These are phyloP conservation scores for Quercus rubra DNA, from an alignment of 306 rosid genomes.

Conservation along the genomic window DNA sequence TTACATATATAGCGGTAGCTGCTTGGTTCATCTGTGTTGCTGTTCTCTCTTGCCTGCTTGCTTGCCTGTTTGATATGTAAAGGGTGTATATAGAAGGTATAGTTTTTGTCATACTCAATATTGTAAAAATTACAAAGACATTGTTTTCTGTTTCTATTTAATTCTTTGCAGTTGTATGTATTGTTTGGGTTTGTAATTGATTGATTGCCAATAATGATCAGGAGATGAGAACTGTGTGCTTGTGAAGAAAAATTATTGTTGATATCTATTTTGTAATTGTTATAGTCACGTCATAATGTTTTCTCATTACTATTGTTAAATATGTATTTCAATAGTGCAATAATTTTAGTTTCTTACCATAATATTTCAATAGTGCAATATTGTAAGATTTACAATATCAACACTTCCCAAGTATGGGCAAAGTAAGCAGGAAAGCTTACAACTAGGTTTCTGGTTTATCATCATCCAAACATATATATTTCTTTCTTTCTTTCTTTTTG, in stretches of 20 bases:
- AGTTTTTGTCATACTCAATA: constrained; percentile 42
- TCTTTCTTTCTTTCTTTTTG: neutral
- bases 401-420: too few relatives aligned
- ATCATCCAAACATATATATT: neutral
- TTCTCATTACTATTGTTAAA: neutral
- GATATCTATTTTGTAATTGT: neutral
- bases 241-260: neutral
- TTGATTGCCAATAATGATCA: constrained; percentile 30
- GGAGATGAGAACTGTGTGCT: constrained; percentile 13
- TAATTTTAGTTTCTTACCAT: neutral
- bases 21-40: constrained; percentile 25
- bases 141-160: constrained; percentile 24
- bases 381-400: neutral
- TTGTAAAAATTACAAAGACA: constrained; percentile 32
- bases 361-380: neutral
- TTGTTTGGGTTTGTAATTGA: constrained; percentile 19
- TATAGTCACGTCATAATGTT: neutral
- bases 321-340: neutral
- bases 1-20: constrained; percentile 20
- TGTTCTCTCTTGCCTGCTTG: constrained; percentile 33
- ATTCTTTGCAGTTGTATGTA: constrained; percentile 39
- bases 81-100: constrained; percentile 49
- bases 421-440: neutral
- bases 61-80: constrained; percentile 39
- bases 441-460: neutral